Conservation (phyloP, 345 rosid species). For the Lepidium africanum region DNA sequence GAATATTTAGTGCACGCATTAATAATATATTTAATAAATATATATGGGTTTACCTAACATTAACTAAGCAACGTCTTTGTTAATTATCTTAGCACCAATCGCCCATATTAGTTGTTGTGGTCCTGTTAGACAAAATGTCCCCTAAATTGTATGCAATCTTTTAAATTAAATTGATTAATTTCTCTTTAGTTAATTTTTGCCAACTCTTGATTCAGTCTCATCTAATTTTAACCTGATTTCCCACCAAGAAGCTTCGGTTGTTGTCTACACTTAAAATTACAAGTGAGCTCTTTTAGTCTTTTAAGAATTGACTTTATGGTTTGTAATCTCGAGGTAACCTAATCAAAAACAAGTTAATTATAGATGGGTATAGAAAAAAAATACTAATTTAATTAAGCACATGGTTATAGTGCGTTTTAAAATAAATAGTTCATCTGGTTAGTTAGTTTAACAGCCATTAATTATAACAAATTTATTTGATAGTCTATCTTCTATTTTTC, state of each 20-base stretch:
- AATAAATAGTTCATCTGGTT: background rate
- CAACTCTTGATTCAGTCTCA: slow-evolving; percentile 20
- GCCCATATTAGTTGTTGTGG: slow-evolving; percentile 33
- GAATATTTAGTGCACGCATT: slow-evolving; percentile 14
- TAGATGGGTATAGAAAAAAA: background rate
- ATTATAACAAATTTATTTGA: background rate
- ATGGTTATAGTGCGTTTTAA: background rate
- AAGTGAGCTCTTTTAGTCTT: slow-evolving; percentile 16
- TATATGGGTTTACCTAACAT: slow-evolving; percentile 46
- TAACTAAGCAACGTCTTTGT: slow-evolving; percentile 15
- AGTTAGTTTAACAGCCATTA: background rate
- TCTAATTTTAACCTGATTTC: slow-evolving; percentile 12
- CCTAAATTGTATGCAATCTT: slow-evolving; percentile 51
- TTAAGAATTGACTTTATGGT: slow-evolving; percentile 13
- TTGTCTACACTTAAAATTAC: slow-evolving; percentile 18
- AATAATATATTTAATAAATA: slow-evolving; percentile 31
- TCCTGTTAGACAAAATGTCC: slow-evolving; percentile 55
- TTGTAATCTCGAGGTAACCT: slow-evolving; percentile 27
- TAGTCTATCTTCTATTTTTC: background rate
- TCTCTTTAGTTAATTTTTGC: slow-evolving; percentile 12
- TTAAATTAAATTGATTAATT: background rate
- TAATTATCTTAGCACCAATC: slow-evolving; percentile 28
- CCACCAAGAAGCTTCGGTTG: slow-evolving; percentile 31
- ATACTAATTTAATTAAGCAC: slow-evolving; percentile 1
- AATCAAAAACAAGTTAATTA: background rate